Evolutionary conservation across 2,329 filamentous ascomycete genomes (phyloP).

Genomic region (Trichoderma arundinaceum): DNA sequence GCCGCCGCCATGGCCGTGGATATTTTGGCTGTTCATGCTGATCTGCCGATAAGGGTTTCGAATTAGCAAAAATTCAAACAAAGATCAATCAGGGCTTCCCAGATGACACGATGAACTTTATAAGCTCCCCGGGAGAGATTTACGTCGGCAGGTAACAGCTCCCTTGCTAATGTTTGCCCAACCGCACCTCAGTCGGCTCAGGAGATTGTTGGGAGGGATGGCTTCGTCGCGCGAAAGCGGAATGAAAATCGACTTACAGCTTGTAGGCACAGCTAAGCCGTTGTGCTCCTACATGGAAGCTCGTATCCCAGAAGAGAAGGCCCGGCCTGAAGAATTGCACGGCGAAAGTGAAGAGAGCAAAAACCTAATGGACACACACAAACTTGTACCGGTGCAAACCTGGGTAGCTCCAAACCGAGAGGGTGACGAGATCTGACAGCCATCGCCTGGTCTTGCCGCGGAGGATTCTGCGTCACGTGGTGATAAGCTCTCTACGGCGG

Average conservation of each 20-base stretch:
- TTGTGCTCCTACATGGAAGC: constrained; percentile 47
- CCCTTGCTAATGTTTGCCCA: background rate
- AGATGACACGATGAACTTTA: background rate
- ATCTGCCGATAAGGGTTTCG: constrained; percentile 30
- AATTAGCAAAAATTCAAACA: constrained; percentile 24
- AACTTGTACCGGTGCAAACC: constrained; percentile 43
- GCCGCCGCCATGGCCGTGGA: constrained; percentile 49
- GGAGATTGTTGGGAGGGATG: constrained; percentile 23
- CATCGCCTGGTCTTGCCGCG: constrained; percentile 40
- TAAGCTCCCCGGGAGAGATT: background rate
- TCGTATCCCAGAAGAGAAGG: constrained; percentile 28
- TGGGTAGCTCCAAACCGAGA: constrained; percentile 45
- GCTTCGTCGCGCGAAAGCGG: constrained; percentile 38
- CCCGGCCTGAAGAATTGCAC: constrained; percentile 1
- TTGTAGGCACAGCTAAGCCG: constrained; percentile 43
- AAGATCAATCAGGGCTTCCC: background rate
- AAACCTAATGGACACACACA: constrained; percentile 22
- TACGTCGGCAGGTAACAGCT: background rate
- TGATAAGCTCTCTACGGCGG: constrained; percentile 39
- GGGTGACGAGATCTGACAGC: constrained; percentile 46
- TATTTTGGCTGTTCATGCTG: constrained; percentile 55
- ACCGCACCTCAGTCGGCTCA: constrained; percentile 17
- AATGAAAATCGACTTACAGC: constrained; percentile 43
- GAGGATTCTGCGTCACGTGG: constrained; percentile 45
- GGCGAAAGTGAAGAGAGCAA: constrained; percentile 10